These are phyloP conservation scores for Xanthoconium stramineum DNA, from an alignment of 768 basidiomycete species.

Conservation along the genomic window DNA sequence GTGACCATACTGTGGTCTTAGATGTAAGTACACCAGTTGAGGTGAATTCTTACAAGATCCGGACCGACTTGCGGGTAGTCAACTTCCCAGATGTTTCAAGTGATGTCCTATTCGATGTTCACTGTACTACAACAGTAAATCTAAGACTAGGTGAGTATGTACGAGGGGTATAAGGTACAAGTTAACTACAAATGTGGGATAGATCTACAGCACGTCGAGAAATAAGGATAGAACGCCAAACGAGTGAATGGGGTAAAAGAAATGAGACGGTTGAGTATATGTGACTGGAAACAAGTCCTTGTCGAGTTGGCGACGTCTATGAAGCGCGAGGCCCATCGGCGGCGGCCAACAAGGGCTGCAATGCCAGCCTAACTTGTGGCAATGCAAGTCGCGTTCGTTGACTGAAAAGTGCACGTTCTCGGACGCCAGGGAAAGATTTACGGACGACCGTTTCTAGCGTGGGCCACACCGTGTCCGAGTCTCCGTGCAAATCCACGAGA, in stretches of 20 bases:
- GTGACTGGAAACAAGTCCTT: neutral
- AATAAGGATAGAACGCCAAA: conserved; percentile 19
- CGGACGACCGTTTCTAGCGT: conserved; percentile 60
- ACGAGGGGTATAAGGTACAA: conserved; percentile 9
- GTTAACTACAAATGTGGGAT: conserved; percentile 3
- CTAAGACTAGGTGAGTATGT: conserved; percentile 1
- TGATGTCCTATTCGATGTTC: neutral
- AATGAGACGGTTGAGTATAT: neutral
- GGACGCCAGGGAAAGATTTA: conserved; percentile 51
- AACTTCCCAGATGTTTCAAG: neutral
- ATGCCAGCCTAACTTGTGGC: conserved; percentile 14
- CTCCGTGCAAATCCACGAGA: conserved; percentile 57
- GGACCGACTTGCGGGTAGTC: neutral
- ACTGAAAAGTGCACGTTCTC: conserved; percentile 40
- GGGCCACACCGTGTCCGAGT: conserved; percentile 82
- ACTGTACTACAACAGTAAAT: conserved; percentile 10
- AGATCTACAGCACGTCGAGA: conserved; percentile 19
- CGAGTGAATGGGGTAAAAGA: conserved; percentile 5
- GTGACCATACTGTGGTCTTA: too few relatives aligned
- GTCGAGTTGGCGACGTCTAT: conserved; percentile 3
- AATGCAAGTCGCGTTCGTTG: conserved; percentile 17
- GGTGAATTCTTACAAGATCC: neutral
- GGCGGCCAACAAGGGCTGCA: conserved; percentile 6
- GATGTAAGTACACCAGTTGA: too few relatives aligned
- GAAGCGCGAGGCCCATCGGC: conserved; percentile 10